phyloP scores from a whole-genome alignment of 495 filamentous ascomycete genomes.

The Penicillium flavigenum region DNA sequence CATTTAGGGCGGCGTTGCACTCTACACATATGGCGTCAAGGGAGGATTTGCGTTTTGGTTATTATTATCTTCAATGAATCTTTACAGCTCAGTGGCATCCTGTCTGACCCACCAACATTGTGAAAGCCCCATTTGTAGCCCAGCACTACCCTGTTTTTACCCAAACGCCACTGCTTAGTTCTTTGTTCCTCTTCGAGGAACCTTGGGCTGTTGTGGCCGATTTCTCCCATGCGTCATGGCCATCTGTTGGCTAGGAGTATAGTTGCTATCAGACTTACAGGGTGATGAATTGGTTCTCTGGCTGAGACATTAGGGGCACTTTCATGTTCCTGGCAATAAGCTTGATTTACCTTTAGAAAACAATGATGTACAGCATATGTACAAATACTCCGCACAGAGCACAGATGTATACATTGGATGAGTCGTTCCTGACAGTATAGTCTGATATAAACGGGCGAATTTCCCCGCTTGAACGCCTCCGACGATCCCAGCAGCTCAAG shows the following conservation, averaged over 20 bases:
- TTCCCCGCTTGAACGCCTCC: neutral
- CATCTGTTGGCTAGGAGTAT: neutral
- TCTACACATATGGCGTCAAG: constrained; percentile 18
- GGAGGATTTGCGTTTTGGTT: constrained; percentile 14
- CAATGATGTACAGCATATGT: neutral
- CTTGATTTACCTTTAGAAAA: neutral
- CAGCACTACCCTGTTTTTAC: neutral
- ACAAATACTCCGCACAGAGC: neutral
- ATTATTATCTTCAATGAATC: constrained; percentile 1
- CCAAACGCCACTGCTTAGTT: neutral
- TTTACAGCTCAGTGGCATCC: constrained; percentile 3
- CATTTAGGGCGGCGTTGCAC: constrained; percentile 22
- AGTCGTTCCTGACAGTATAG: neutral
- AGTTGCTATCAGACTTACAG: neutral
- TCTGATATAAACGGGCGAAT: constrained; percentile 1
- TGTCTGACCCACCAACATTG: neutral
- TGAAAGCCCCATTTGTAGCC: neutral
- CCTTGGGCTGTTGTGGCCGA: neutral
- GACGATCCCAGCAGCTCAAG: neutral
- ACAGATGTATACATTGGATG: neutral
- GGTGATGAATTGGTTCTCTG: neutral
- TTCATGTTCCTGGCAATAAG: neutral
- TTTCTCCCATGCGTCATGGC: neutral
- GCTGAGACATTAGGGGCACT: neutral
- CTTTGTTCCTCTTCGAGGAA: neutral